Base-by-base conservation (phyloP, 2,329 filamentous ascomycete species). In the Aspergillus sp. region DNA sequence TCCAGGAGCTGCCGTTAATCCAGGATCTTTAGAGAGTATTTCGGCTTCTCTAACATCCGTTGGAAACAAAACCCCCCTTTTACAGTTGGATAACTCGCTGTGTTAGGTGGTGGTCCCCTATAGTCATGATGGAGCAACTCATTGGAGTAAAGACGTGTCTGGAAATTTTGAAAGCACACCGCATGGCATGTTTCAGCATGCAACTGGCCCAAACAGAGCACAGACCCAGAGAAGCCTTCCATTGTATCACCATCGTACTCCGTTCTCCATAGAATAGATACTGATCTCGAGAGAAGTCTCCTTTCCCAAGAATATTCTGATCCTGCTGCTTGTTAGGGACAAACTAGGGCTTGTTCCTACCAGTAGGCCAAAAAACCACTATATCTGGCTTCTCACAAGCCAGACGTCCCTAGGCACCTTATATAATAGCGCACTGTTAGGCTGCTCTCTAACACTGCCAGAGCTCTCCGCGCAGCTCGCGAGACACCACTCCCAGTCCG, bases 301-400 rank as follows among this genome's bases (percentile, higher is more conserved):
- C 48, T 43, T 35, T 51, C 34, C 50, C 48, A 54, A 5, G 47
- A 43, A 33, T 54, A 54, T 39, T 54, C 46, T 3, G 47, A 29
- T 8, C 52, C 50, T 34, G 52, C 52, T 1, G n/a, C n/a, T n/a
- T n/a, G n/a, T 19, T 19, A 19, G 19, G 19, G 19, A 19, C 19
- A 19, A 19, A 1, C 19, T 19, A 19, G 19, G 19, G 19, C 1
- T 19, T 19, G 1, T 19, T 19, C 19, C 19, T 19, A 19, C 19
- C 19, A 19, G 19, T 19, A 19, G 19, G 19, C 19, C 19, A 19
- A 19, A 19, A 19, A 2, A 19, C 19, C 19, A 2, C 19, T 19
- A 19, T 19, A 19, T 19, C 19, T 19, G 19, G 19, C 19, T 19
- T 19, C 19, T 19, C 19, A 2, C 19, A 19, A 19, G 19, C 19